Evolutionary conservation across 495 filamentous ascomycete genomes (phyloP).

Genomic region (Aspergillus hancockii): DNA sequence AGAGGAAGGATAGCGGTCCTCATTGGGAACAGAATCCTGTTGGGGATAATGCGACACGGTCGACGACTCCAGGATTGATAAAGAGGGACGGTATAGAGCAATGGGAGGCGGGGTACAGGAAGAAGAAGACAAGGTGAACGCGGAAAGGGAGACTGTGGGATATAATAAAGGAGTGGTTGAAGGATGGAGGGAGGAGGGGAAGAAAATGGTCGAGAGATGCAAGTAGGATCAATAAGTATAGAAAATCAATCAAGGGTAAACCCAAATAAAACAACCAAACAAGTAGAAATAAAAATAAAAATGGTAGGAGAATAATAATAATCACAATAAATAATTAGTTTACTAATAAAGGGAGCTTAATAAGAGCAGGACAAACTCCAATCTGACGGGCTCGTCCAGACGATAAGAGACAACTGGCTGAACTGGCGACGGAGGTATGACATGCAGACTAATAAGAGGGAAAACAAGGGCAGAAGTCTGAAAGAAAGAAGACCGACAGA

Average conservation of each 20-base stretch:
- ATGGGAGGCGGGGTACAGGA: not conserved
- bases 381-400: constrained; percentile 10
- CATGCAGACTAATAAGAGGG: constrained; percentile 9
- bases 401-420: constrained; percentile 18
- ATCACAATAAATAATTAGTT: not conserved
- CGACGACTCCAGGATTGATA: constrained; percentile 22
- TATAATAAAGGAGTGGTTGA: constrained; percentile 7
- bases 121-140: not conserved
- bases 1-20: constrained; percentile 14
- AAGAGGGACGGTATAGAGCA: not conserved
- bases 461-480: not conserved
- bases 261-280: not conserved
- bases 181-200: not conserved
- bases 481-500: constrained; percentile 5
- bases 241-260: constrained; percentile 5
- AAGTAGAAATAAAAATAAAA: constrained; percentile 2
- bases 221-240: not conserved
- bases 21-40: constrained; percentile 16
- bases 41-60: constrained; percentile 18
- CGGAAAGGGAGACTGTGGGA: constrained; percentile 6
- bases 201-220: constrained; percentile 2
- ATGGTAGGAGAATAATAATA: not conserved
- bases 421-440: constrained; percentile 12
- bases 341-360: not conserved
- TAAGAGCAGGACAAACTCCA: constrained; percentile 16